Evolutionary conservation across 2,329 filamentous ascomycete genomes (phyloP).

Genomic region (Plectosphaerella cucumerina): DNA sequence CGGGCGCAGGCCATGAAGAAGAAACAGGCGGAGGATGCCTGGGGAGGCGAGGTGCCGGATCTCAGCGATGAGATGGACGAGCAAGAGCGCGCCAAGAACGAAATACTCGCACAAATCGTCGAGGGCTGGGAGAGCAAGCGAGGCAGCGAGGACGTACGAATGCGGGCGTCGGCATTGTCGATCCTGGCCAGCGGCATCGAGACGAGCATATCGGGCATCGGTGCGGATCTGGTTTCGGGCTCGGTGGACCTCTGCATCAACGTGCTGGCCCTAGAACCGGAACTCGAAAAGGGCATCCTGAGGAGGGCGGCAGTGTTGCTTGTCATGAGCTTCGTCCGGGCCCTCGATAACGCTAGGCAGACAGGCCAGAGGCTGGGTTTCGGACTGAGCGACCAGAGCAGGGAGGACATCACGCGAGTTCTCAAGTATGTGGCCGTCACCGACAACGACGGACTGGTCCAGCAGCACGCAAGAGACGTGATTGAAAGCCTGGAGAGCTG

Average conservation of each 20-base stretch:
- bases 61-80: conserved; percentile 40
- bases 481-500: conserved; percentile 62
- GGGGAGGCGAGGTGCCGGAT: conserved; percentile 49
- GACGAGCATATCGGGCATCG: conserved; percentile 53
- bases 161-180: conserved; percentile 66
- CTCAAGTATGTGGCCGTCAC: conserved; percentile 60
- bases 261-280: conserved; percentile 59
- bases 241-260: conserved; percentile 60
- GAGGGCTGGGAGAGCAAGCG: conserved; percentile 14
- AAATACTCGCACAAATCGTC: conserved; percentile 32
- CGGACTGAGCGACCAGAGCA: conserved; percentile 49
- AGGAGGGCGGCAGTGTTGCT: conserved; percentile 62
- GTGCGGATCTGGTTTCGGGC: conserved; percentile 45
- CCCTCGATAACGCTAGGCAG: conserved; percentile 51
- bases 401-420: conserved; percentile 57
- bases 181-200: conserved; percentile 59
- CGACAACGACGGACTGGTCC: conserved; percentile 66
- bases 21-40: conserved; percentile 47
- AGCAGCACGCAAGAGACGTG: conserved; percentile 62
- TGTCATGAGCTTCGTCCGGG: conserved; percentile 57
- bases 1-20: conserved; percentile 43
- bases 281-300: conserved; percentile 58
- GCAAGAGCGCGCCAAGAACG: conserved; percentile 41
- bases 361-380: conserved; percentile 43
- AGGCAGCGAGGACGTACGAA: conserved; percentile 40